Percentiles rank a stretch among this genome's conserved stretches.
Conservation (phyloP, 2,329 filamentous ascomycete species). For the Pseudofabraea citricarpa region DNA sequence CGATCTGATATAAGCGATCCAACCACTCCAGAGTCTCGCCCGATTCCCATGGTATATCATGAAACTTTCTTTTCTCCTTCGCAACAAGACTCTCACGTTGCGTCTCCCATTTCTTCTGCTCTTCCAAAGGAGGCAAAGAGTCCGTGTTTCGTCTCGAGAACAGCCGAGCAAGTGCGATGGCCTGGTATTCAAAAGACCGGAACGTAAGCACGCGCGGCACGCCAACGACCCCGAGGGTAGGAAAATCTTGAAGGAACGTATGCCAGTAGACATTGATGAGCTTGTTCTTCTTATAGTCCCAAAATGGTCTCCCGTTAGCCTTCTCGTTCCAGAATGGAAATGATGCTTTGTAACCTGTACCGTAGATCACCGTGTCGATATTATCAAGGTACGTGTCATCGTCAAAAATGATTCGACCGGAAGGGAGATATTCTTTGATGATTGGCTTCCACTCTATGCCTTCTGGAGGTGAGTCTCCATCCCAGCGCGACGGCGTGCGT, state of each 20-base stretch:
- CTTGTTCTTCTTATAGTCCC: slow-evolving; percentile 41
- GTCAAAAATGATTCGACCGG: slow-evolving; percentile 49
- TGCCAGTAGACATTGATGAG: slow-evolving; percentile 44
- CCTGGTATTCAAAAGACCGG: slow-evolving; percentile 52
- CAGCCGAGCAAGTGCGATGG: slow-evolving; percentile 44
- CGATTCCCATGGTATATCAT: slow-evolving; percentile 47
- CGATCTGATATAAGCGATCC: slow-evolving; percentile 39
- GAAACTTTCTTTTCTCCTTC: slow-evolving; percentile 38
- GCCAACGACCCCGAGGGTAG: slow-evolving; percentile 46
- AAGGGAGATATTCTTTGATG: slow-evolving; percentile 37
- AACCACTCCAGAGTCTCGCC: slow-evolving; percentile 47
- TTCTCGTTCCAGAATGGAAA: slow-evolving; percentile 62
- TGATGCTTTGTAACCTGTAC: slow-evolving; percentile 81
- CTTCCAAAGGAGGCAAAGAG: slow-evolving; percentile 30
- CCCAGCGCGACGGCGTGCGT: slow-evolving; percentile 43
- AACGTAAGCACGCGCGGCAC: slow-evolving; percentile 47
- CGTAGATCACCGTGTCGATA: slow-evolving; percentile 75
- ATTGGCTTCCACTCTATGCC: slow-evolving; percentile 51
- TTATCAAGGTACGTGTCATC: slow-evolving; percentile 58
- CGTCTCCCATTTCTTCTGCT: slow-evolving; percentile 41
- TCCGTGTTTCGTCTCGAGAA: slow-evolving; percentile 35
- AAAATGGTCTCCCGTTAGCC: slow-evolving; percentile 41
- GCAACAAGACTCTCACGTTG: slow-evolving; percentile 28
- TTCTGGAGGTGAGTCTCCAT: slow-evolving; percentile 39
- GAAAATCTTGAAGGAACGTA: slow-evolving; percentile 44